Evolutionary conservation across 2,329 filamentous ascomycete species (phyloP).

Genomic region (Cladosporium austrohemisphaericum): DNA sequence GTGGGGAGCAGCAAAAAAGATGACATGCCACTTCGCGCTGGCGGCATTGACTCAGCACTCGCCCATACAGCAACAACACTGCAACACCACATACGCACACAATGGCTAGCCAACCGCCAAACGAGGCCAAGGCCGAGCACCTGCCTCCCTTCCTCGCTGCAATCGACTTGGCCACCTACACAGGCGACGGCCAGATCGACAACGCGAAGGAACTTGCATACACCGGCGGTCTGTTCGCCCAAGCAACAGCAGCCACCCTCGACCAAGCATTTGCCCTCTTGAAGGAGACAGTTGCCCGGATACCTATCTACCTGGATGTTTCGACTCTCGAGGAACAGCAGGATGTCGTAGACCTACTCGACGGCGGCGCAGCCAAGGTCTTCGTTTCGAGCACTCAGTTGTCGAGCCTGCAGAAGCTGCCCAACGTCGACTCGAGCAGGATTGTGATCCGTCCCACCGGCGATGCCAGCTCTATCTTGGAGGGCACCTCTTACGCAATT

Average conservation of each 20-base stretch:
- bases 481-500: constrained; percentile 44
- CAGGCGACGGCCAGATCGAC: constrained; percentile 47
- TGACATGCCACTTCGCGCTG: background rate
- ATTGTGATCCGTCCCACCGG: constrained; percentile 49
- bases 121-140: constrained; percentile 20
- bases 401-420: constrained; percentile 48
- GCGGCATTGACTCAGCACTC: constrained; percentile 2
- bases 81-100: background rate
- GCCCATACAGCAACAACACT: background rate
- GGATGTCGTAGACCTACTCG: constrained; percentile 74
- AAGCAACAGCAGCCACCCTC: constrained; percentile 43
- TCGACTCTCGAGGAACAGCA: constrained; percentile 64
- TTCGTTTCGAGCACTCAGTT: constrained; percentile 74
- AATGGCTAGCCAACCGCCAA: constrained; percentile 3
- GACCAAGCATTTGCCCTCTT: constrained; percentile 51
- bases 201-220: constrained; percentile 48
- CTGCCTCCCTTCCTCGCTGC: constrained; percentile 45
- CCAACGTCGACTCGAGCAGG: constrained; percentile 53
- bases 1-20: background rate
- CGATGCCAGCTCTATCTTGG: constrained; percentile 43
- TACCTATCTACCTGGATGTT: constrained; percentile 71
- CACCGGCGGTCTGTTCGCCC: constrained; percentile 56
- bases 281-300: constrained; percentile 52
- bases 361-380: constrained; percentile 78
- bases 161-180: constrained; percentile 41